These are phyloP conservation scores for Suaeda aralocaspica DNA, from an alignment of 148 eudicot species.

Conservation along the genomic window DNA sequence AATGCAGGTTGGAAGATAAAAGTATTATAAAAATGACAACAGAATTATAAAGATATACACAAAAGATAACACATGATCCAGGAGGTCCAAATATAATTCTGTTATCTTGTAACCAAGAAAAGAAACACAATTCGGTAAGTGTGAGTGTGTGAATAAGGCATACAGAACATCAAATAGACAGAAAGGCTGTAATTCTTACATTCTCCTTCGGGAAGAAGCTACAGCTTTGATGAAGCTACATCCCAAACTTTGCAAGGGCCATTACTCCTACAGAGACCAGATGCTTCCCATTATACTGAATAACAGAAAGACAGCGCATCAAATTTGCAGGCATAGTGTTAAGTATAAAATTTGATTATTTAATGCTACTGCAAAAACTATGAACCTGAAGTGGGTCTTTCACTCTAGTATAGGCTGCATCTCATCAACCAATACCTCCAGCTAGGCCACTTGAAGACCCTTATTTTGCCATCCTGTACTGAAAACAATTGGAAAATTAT, in stretches of 20 bases:
- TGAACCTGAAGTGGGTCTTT: constrained; percentile 88
- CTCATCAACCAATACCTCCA: constrained; percentile 59
- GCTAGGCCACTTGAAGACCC: constrained; percentile 92
- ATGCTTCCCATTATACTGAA: constrained; percentile 82
- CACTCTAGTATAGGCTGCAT: constrained; percentile 58
- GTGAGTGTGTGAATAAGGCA: not conserved
- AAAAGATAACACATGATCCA: no score
- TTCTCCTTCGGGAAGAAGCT: constrained; percentile 60
- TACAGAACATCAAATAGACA: not conserved
- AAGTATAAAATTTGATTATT: not conserved
- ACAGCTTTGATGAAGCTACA: constrained; percentile 44
- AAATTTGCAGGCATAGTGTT: not conserved
- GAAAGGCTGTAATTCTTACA: constrained; percentile 37
- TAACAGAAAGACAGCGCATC: constrained; percentile 3
- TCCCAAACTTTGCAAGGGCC: constrained; percentile 94
- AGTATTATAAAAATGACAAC: no score
- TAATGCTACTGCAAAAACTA: not conserved
- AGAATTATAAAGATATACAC: no score
- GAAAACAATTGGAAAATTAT: constrained; percentile 38
- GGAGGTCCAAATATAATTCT: no score
- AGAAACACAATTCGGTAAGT: not conserved
- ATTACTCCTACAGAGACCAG: constrained; percentile 77
- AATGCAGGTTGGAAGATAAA: not conserved
- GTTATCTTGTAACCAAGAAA: not conserved
- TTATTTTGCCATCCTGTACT: constrained; percentile 96